Evolutionary conservation across 768 basidiomycete genomes (phyloP).

Genomic region (Termitomyces heimii): DNA sequence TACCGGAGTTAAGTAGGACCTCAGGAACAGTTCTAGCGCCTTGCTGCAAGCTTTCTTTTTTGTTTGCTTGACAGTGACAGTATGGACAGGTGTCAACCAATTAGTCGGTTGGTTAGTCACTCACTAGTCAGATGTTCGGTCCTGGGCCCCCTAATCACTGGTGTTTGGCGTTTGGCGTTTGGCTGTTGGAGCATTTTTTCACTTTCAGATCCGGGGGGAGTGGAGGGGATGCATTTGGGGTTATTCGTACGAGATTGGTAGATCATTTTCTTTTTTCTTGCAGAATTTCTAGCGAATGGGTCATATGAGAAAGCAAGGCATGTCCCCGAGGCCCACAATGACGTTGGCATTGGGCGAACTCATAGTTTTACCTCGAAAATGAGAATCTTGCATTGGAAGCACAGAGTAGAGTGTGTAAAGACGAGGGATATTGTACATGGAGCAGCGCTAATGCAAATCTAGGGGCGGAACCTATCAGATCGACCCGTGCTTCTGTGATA

Average conservation of each 20-base stretch:
- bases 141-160: background rate
- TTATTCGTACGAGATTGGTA: background rate
- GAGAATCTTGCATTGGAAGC: no score
- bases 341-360: background rate
- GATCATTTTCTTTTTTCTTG: background rate
- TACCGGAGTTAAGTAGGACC: background rate
- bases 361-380: background rate
- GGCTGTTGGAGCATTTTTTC: background rate
- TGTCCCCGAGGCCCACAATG: no score
- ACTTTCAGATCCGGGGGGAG: background rate
- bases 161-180: background rate
- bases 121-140: background rate
- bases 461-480: background rate
- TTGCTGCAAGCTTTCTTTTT: background rate
- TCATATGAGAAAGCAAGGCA: background rate
- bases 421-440: background rate
- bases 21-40: background rate
- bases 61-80: background rate
- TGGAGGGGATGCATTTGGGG: background rate
- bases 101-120: background rate
- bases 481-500: background rate
- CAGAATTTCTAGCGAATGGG: background rate
- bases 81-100: background rate
- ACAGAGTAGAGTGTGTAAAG: background rate
- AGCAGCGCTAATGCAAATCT: background rate